phyloP scores from a whole-genome alignment of 2,329 filamentous ascomycete genomes.

The Fusarium torreyae region DNA sequence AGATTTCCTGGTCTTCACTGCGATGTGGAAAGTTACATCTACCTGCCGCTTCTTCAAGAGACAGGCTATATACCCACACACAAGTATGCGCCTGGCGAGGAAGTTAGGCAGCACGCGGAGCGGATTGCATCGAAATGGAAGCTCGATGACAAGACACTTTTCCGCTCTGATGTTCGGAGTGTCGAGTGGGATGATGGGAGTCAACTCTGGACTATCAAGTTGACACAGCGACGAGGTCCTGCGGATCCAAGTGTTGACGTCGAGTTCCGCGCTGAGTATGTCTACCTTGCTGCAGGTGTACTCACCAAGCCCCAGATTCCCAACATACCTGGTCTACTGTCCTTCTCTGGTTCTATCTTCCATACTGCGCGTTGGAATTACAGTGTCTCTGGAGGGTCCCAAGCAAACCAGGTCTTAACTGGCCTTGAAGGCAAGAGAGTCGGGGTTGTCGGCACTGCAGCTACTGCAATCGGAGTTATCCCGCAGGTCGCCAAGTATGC shows the following conservation, averaged over 20 bases:
- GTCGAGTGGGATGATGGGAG: background rate
- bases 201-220: background rate
- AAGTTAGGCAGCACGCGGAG: background rate
- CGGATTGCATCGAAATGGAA: background rate
- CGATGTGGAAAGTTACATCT: constrained; percentile 22
- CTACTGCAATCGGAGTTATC: background rate
- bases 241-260: background rate
- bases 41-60: constrained; percentile 14
- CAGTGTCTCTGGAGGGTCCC: background rate
- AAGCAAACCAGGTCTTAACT: background rate
- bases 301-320: background rate
- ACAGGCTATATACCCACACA: background rate
- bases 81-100: background rate
- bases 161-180: background rate
- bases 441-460: background rate
- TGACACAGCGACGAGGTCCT: background rate
- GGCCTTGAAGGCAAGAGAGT: background rate
- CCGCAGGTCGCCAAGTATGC: constrained; percentile 13
- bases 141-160: background rate
- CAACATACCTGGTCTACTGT: background rate
- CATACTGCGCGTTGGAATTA: constrained; percentile 3
- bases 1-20: constrained; percentile 21
- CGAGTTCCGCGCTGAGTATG: background rate
- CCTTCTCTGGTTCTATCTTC: background rate
- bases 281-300: background rate